phyloP scores from a whole-genome alignment of 164 flowering plant species.

The Akebia trifoliata region DNA sequence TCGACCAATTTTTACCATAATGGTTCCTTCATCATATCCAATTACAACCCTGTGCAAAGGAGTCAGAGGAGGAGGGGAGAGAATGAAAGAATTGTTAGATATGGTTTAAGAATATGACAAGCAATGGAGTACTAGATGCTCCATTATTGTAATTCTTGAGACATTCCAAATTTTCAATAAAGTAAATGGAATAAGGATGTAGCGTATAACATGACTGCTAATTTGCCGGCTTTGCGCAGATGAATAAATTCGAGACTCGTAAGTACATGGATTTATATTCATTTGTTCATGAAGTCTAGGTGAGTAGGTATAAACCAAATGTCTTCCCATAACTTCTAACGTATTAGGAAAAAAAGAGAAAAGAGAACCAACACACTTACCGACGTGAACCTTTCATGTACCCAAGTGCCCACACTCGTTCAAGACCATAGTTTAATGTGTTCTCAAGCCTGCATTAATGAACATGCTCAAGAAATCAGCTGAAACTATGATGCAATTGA shows the following conservation, averaged over 20 bases:
- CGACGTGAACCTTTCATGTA: slow-evolving; percentile 75
- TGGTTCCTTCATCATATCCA: slow-evolving; percentile 97
- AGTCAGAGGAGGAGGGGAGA: neutral
- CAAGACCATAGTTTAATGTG: slow-evolving; percentile 88
- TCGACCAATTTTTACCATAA: slow-evolving; percentile 89
- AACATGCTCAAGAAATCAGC: slow-evolving; percentile 5
- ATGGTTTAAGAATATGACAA: no score
- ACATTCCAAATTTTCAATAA: no score
- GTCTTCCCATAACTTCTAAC: neutral
- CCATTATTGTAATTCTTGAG: no score
- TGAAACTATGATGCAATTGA: neutral
- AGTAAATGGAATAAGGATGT: no score
- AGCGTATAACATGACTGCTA: no score
- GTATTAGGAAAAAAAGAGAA: neutral
- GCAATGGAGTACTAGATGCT: no score
- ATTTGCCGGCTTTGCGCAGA: no score
- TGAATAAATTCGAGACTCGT: no score
- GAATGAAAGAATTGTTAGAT: no score
- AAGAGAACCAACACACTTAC: slow-evolving; percentile 32
- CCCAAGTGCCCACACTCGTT: slow-evolving; percentile 93
- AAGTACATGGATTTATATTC: no score
- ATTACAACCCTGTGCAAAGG: slow-evolving; percentile 61
- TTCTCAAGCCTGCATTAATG: slow-evolving; percentile 68
- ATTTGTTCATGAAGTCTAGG: no score
- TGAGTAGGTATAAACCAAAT: no score